Evolutionary conservation across 257 asterid genomes (phyloP).

Genomic region (Solanum megistacrolobum): DNA sequence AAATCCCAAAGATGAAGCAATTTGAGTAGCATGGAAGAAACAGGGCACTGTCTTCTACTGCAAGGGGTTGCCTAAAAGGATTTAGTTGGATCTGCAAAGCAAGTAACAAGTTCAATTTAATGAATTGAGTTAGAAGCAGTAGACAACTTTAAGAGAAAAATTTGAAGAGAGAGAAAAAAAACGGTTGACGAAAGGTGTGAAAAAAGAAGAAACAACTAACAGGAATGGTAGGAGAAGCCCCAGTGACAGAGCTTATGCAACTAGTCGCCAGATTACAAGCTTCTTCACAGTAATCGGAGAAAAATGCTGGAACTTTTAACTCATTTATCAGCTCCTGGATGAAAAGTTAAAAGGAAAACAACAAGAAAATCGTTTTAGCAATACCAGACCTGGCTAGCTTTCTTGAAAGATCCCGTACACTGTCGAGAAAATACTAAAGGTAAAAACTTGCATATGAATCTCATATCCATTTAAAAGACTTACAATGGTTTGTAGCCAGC

Average conservation of each 20-base stretch:
- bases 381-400: background rate
- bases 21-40: constrained; percentile 76
- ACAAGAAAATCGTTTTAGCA: background rate
- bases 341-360: background rate
- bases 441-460: background rate
- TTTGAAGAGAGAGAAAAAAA: background rate
- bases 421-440: background rate
- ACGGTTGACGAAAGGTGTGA: background rate
- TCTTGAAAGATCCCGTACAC: background rate
- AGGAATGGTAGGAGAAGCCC: constrained; percentile 37
- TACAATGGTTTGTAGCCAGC: constrained; percentile 93
- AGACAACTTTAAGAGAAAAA: background rate
- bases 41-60: constrained; percentile 58
- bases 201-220: constrained; percentile 21
- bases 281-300: constrained; percentile 94
- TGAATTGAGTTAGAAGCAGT: background rate
- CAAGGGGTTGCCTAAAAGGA: constrained; percentile 92
- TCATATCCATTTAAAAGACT: constrained; percentile 13
- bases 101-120: background rate
- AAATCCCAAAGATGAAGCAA: constrained; percentile 78
- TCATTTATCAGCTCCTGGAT: constrained; percentile 52
- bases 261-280: constrained; percentile 63
- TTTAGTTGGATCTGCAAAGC: constrained; percentile 61
- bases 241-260: constrained; percentile 49
- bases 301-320: constrained; percentile 60